These are phyloP conservation scores for Saccharum officinarum DNA, from an alignment of 176 grass and related monocot genomes.

Conservation along the genomic window DNA sequence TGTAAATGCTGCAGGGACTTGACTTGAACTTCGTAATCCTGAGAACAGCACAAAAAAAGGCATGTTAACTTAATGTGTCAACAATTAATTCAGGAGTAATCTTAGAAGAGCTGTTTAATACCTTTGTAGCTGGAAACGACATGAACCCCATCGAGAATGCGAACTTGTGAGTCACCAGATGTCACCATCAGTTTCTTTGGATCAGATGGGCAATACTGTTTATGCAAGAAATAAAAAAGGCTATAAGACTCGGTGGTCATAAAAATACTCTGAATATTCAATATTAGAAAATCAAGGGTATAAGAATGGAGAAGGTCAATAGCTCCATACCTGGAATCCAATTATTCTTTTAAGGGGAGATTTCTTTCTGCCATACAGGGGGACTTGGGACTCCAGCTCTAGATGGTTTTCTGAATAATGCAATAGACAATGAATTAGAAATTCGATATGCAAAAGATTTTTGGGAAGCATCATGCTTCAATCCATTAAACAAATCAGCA, in stretches of 20 bases:
- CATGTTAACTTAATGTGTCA: slow-evolving; percentile 23
- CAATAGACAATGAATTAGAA: slow-evolving; percentile 27
- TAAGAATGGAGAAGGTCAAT: not conserved
- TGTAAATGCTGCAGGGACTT: slow-evolving; percentile 77
- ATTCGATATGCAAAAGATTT: slow-evolving; percentile 9
- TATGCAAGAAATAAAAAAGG: slow-evolving; percentile 4
- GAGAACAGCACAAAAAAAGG: not conserved
- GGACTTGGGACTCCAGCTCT: slow-evolving; percentile 63
- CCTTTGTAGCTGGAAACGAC: slow-evolving; percentile 83
- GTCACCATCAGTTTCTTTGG: slow-evolving; percentile 80
- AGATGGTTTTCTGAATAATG: slow-evolving; percentile 61
- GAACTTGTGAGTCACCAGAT: slow-evolving; percentile 82
- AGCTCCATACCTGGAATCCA: slow-evolving; percentile 74
- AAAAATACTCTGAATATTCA: slow-evolving; percentile 10
- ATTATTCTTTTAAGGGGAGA: slow-evolving; percentile 87
- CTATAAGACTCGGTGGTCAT: slow-evolving; percentile 23
- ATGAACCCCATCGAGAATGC: slow-evolving; percentile 74
- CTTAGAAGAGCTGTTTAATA: slow-evolving; percentile 25
- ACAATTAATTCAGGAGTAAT: not conserved
- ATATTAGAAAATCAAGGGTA: not conserved
- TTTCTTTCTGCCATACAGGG: slow-evolving; percentile 82
- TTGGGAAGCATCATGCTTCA: slow-evolving; percentile 4
- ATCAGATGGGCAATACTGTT: slow-evolving; percentile 90
- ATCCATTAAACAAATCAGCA: not conserved
- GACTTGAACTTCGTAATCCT: slow-evolving; percentile 68